Evolutionary conservation across 164 flowering plant species (phyloP).

Genomic region (Berberis thunbergii): DNA sequence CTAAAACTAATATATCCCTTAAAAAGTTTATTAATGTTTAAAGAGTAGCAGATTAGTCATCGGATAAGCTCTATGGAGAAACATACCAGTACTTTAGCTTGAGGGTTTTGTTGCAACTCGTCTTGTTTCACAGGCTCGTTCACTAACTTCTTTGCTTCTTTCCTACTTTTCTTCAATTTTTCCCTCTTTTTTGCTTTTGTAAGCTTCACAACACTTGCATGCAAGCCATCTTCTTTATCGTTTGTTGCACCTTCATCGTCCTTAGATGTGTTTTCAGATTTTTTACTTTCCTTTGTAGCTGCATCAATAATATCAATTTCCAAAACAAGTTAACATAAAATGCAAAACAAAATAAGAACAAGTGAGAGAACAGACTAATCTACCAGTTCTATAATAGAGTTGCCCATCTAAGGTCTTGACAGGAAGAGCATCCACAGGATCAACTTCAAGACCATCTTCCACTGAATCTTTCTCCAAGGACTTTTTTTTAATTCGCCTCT

Average conservation of each 20-base stretch:
- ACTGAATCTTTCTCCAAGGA: slow-evolving; percentile 27
- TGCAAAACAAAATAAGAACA: not conserved
- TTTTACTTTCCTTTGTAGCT: slow-evolving; percentile 32
- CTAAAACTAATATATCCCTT: too few relatives aligned
- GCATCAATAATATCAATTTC: slow-evolving; percentile 10
- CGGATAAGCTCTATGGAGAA: not conserved
- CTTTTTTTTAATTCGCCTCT: slow-evolving; percentile 41
- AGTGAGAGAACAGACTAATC: not conserved
- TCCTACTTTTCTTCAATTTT: slow-evolving; percentile 66
- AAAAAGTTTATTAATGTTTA: too few relatives aligned
- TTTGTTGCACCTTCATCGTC: slow-evolving; percentile 26
- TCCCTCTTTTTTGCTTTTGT: slow-evolving; percentile 78
- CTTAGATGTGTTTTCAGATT: slow-evolving; percentile 18
- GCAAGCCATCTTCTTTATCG: slow-evolving; percentile 19
- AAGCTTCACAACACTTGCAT: slow-evolving; percentile 35
- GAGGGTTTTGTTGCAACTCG: slow-evolving; percentile 37
- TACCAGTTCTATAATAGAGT: slow-evolving; percentile 56
- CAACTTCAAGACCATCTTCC: slow-evolving; percentile 36
- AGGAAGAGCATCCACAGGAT: slow-evolving; percentile 86
- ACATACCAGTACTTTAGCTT: slow-evolving; percentile 70
- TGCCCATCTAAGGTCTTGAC: slow-evolving; percentile 73
- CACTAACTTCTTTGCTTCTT: slow-evolving; percentile 66
- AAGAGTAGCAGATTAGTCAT: not conserved
- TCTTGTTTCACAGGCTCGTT: slow-evolving; percentile 31
- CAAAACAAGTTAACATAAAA: not conserved